These are phyloP conservation scores for Cadophora sp. DNA, from an alignment of 2,329 filamentous ascomycete species.

Conservation along the genomic window DNA sequence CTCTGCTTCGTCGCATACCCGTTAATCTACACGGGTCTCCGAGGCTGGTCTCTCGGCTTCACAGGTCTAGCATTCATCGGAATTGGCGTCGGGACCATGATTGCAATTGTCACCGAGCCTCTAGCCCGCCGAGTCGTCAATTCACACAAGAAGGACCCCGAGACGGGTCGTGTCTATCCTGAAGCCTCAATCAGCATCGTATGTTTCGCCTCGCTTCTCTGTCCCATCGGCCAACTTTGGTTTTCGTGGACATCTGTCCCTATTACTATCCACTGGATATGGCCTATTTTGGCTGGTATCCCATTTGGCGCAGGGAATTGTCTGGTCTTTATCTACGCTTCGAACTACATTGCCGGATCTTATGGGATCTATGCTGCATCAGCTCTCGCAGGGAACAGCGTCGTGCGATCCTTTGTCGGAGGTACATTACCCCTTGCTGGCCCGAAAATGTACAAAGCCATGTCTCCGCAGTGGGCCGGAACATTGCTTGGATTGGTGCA, in stretches of 20 bases:
- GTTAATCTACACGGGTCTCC: conserved; percentile 75
- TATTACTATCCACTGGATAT: conserved; percentile 78
- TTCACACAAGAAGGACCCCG: conserved; percentile 73
- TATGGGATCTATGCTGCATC: conserved; percentile 85
- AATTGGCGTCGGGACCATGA: conserved; percentile 66
- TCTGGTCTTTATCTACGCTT: conserved; percentile 81
- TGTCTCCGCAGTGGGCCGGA: conserved; percentile 81
- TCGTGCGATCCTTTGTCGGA: conserved; percentile 76
- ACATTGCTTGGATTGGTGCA: conserved; percentile 78
- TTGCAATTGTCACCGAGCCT: conserved; percentile 70
- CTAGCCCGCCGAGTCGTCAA: conserved; percentile 81
- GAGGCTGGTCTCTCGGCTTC: conserved; percentile 78
- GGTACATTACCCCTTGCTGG: conserved; percentile 80
- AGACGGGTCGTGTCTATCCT: conserved; percentile 74
- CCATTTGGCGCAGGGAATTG: conserved; percentile 81
- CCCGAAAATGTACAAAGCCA: conserved; percentile 69
- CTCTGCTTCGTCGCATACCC: conserved; percentile 92
- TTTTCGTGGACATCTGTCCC: conserved; percentile 91
- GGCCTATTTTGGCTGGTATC: conserved; percentile 78
- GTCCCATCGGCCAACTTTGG: conserved; percentile 80
- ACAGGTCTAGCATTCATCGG: conserved; percentile 82
- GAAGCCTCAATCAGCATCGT: conserved; percentile 85
- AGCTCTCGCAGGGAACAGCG: conserved; percentile 80
- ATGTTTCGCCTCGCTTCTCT: conserved; percentile 75
- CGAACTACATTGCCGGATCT: conserved; percentile 78